Conservation (phyloP, 139 green algal species). For the Astrephomene gubernaculifera region DNA sequence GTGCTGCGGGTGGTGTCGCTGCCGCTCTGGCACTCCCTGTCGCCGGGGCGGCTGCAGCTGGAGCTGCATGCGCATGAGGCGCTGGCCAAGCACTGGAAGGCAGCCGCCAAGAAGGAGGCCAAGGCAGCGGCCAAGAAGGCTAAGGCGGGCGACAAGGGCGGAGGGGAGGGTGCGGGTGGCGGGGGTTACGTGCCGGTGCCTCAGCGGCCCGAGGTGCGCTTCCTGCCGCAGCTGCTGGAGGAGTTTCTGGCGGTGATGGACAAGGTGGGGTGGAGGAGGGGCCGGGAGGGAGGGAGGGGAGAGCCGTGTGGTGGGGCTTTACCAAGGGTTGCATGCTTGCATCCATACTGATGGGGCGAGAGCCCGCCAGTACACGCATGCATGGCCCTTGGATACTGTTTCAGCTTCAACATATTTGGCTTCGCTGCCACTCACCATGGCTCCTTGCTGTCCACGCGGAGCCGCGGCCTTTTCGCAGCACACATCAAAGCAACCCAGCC, state of each 20-base stretch:
- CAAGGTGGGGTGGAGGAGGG: background rate
- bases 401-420: background rate
- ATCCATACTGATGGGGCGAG: too few species aligned
- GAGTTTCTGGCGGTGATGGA: slow-evolving; percentile 76
- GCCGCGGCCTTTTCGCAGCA: background rate
- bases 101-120: slow-evolving; percentile 86
- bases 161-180: slow-evolving; percentile 28
- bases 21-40: slow-evolving; percentile 90
- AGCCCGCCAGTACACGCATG: too few species aligned
- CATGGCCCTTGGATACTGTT: too few species aligned
- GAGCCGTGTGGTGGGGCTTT: too few species aligned
- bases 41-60: slow-evolving; percentile 80
- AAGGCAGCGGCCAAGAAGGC: slow-evolving; percentile 69
- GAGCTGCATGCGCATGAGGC: slow-evolving; percentile 81
- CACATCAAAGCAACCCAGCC: background rate
- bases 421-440: background rate
- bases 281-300: background rate
- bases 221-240: slow-evolving; percentile 81
- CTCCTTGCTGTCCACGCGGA: background rate
- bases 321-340: too few species aligned
- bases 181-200: slow-evolving; percentile 63
- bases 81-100: slow-evolving; percentile 89
- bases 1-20: slow-evolving; percentile 87
- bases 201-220: slow-evolving; percentile 74
- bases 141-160: slow-evolving; percentile 9